phyloP scores from a whole-genome alignment of 179 eudicot species.

The Carnegiea gigantea region DNA sequence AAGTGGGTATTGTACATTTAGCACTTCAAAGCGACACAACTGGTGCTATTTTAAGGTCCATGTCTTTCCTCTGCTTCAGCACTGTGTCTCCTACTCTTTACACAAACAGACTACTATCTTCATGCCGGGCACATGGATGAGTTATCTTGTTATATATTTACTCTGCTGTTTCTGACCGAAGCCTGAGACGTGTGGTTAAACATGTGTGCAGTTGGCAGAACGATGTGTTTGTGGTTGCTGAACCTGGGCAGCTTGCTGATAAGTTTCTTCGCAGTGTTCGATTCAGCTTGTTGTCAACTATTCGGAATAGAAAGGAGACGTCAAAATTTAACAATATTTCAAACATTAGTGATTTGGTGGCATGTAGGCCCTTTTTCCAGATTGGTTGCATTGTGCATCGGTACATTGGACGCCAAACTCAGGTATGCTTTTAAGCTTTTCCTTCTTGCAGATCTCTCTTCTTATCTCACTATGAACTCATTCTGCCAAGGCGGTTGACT shows the following conservation, averaged over 20 bases:
- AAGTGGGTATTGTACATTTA: constrained; percentile 87
- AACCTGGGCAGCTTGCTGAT: constrained; percentile 97
- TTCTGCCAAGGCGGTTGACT: constrained; percentile 2
- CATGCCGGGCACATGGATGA: constrained; percentile 13
- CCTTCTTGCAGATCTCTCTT: background rate
- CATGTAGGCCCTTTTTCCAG: constrained; percentile 86
- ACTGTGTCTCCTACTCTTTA: background rate
- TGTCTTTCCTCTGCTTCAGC: constrained; percentile 18
- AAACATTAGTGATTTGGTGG: constrained; percentile 76
- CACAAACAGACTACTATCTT: too few species aligned
- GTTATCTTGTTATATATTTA: background rate
- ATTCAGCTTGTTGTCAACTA: constrained; percentile 70
- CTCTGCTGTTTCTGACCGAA: constrained; percentile 9
- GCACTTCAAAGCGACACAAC: constrained; percentile 87
- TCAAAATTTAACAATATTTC: constrained; percentile 65
- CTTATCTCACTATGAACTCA: constrained; percentile 1
- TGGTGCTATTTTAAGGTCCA: constrained; percentile 84
- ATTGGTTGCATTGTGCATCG: constrained; percentile 91
- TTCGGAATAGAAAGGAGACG: constrained; percentile 71
- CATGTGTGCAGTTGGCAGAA: constrained; percentile 80
- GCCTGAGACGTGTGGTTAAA: constrained; percentile 15
- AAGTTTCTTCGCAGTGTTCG: constrained; percentile 92
- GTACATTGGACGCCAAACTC: constrained; percentile 95
- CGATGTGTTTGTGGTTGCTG: constrained; percentile 99
- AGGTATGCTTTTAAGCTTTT: constrained; percentile 43